Evolutionary conservation across 2,329 filamentous ascomycete species (phyloP).

Genomic region (Gremmenia infestans): DNA sequence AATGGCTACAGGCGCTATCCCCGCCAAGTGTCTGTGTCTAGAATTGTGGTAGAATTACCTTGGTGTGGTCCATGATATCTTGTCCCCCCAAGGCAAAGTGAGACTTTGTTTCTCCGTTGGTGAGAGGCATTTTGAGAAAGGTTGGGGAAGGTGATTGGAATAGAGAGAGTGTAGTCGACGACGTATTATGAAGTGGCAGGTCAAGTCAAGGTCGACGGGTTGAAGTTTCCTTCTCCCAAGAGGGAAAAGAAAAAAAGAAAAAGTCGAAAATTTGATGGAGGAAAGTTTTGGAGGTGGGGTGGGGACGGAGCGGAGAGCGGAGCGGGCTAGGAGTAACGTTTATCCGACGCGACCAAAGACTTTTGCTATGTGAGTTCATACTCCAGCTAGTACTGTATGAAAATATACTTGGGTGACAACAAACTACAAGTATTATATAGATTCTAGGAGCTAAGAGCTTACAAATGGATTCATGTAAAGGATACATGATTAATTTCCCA

Average conservation of each 20-base stretch:
- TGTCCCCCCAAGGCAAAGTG: conserved; percentile 36
- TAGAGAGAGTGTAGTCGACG: conserved; percentile 38
- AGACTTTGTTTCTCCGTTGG: conserved; percentile 57
- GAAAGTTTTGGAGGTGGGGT: conserved; percentile 8
- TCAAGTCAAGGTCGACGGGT: conserved; percentile 49
- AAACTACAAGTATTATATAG: too few relatives aligned
- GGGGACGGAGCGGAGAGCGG: not conserved
- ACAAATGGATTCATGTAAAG: too few relatives aligned
- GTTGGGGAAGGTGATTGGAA: conserved; percentile 29
- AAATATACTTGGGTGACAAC: too few relatives aligned
- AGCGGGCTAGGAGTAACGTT: conserved; percentile 9
- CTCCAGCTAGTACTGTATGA: too few relatives aligned
- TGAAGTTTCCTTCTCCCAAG: conserved; percentile 54
- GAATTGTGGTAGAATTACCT: conserved; percentile 18
- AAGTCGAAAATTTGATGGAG: conserved; percentile 11
- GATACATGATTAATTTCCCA: too few relatives aligned
- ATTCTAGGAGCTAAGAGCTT: too few relatives aligned
- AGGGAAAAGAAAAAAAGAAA: conserved; percentile 39
- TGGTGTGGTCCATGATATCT: conserved; percentile 65
- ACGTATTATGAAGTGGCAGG: conserved; percentile 35
- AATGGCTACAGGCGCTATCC: not conserved
- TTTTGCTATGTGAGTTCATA: too few relatives aligned
- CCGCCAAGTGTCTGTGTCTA: not conserved
- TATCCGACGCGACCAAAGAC: conserved; percentile 1
- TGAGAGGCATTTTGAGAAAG: conserved; percentile 60